These are phyloP conservation scores for Crepidotus variabilis DNA, from an alignment of 768 basidiomycete species.

Conservation along the genomic window DNA sequence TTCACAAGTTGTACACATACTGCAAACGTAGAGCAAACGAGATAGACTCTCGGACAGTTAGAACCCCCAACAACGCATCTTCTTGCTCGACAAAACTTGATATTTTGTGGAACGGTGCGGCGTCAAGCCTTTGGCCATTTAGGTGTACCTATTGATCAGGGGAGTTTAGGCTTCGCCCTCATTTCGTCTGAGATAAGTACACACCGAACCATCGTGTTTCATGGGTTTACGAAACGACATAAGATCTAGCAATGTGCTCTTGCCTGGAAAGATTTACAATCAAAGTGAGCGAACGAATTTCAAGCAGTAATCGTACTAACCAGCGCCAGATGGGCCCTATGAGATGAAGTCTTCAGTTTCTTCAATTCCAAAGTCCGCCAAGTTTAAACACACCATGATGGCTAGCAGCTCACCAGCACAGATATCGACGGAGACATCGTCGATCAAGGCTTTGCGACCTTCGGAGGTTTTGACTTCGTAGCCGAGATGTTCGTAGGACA, in stretches of 20 bases:
- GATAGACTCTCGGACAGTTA: slow-evolving; percentile 56
- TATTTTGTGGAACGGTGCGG: slow-evolving; percentile 31
- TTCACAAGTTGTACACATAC: slow-evolving; percentile 21
- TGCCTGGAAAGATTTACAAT: slow-evolving; percentile 21
- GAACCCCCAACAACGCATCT: slow-evolving; percentile 53
- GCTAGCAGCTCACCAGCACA: slow-evolving; percentile 36
- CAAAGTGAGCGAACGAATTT: background rate
- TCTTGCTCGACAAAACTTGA: slow-evolving; percentile 58
- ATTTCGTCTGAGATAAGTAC: slow-evolving; percentile 7
- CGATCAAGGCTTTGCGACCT: slow-evolving; percentile 28
- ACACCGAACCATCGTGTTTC: slow-evolving; percentile 25
- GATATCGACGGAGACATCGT: slow-evolving; percentile 36
- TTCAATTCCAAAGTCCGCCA: background rate
- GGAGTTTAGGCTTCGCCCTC: background rate
- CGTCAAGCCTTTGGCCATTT: slow-evolving; percentile 25
- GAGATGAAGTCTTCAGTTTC: background rate
- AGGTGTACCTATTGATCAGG: slow-evolving; percentile 22
- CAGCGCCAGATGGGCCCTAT: slow-evolving; percentile 44
- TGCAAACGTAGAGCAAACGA: slow-evolving; percentile 47
- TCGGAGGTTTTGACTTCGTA: slow-evolving; percentile 24
- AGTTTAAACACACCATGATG: slow-evolving; percentile 32
- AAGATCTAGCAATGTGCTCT: slow-evolving; percentile 42
- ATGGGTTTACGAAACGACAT: slow-evolving; percentile 37
- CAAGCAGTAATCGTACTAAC: slow-evolving; percentile 15
- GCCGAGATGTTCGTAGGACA: slow-evolving; percentile 30